phyloP scores from a whole-genome alignment of 352 stramenopile species.

The Globisporangium cylindrosporum region DNA sequence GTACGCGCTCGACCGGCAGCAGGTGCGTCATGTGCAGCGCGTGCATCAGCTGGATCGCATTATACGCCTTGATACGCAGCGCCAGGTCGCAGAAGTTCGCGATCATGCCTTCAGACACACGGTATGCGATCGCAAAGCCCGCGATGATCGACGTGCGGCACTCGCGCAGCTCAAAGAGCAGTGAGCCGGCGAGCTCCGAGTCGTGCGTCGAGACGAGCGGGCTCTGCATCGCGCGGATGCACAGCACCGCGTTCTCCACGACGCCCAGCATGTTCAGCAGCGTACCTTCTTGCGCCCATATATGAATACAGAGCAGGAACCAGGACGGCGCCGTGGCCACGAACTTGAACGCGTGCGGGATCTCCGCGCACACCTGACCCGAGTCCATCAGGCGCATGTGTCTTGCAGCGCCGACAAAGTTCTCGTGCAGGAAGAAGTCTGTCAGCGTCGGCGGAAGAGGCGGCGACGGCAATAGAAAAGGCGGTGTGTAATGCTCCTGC shows the following conservation, averaged over 20 bases:
- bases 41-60: conserved; percentile 49
- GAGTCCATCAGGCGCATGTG: conserved; percentile 38
- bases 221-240: conserved; percentile 20
- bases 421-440: conserved; percentile 30
- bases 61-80: conserved; percentile 24
- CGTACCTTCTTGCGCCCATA: conserved; percentile 16
- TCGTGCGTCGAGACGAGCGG: conserved; percentile 26
- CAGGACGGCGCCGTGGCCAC: conserved; percentile 28
- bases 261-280: conserved; percentile 13
- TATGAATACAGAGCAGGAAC: conserved; percentile 38
- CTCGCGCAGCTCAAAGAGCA: conserved; percentile 38
- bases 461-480: background rate
- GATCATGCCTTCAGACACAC: conserved; percentile 28
- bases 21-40: conserved; percentile 39
- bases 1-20: conserved; percentile 35
- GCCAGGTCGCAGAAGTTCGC: conserved; percentile 27
- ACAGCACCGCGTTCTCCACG: conserved; percentile 18
- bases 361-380: conserved; percentile 26
- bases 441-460: conserved; percentile 19
- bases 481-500: background rate
- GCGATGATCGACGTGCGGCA: conserved; percentile 34
- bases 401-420: conserved; percentile 25
- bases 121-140: conserved; percentile 43
- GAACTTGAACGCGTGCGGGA: conserved; percentile 31
- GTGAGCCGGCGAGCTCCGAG: conserved; percentile 36